These are phyloP conservation scores for Botrytis paeoniae DNA, from an alignment of 2,329 filamentous ascomycete species.

Conservation along the genomic window DNA sequence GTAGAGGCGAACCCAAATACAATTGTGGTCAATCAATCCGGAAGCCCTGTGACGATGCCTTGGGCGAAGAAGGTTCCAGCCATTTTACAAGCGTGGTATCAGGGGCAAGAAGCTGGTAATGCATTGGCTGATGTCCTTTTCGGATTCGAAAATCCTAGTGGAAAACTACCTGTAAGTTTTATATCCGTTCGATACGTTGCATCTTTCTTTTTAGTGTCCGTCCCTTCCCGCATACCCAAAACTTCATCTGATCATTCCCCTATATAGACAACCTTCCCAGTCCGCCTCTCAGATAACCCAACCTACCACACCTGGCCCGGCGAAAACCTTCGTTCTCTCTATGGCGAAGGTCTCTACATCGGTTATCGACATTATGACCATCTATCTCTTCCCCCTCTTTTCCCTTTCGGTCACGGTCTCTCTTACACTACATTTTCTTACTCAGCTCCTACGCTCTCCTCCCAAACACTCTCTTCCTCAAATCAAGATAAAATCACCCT, in stretches of 20 bases:
- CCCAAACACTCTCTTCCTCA: slow-evolving; percentile 37
- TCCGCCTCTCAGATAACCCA: slow-evolving; percentile 61
- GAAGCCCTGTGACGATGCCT: slow-evolving; percentile 67
- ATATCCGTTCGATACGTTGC: background rate
- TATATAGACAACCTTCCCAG: slow-evolving; percentile 61
- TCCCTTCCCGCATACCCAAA: background rate
- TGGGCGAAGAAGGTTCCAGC: slow-evolving; percentile 64
- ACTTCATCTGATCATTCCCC: slow-evolving; percentile 19
- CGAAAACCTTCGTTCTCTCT: slow-evolving; percentile 64
- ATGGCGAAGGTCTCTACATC: slow-evolving; percentile 70
- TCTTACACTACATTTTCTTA: slow-evolving; percentile 71
- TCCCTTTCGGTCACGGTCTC: slow-evolving; percentile 71
- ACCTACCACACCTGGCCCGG: slow-evolving; percentile 72
- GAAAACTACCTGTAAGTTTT: slow-evolving; percentile 55
- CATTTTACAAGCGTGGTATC: slow-evolving; percentile 69
- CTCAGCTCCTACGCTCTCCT: slow-evolving; percentile 52
- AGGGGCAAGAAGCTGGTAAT: slow-evolving; percentile 67
- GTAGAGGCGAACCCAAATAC: slow-evolving; percentile 62
- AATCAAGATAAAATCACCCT: slow-evolving; percentile 32
- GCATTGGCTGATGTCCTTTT: slow-evolving; percentile 65
- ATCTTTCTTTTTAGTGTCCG: background rate
- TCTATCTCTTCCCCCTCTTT: slow-evolving; percentile 56
- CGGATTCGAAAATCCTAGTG: slow-evolving; percentile 61
- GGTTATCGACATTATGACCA: slow-evolving; percentile 73
- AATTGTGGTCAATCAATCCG: slow-evolving; percentile 66